Evolutionary conservation across 495 filamentous ascomycete species (phyloP), one percentile per base, ranked within the genome.

Genomic region (Pyronema domesticum): DNA sequence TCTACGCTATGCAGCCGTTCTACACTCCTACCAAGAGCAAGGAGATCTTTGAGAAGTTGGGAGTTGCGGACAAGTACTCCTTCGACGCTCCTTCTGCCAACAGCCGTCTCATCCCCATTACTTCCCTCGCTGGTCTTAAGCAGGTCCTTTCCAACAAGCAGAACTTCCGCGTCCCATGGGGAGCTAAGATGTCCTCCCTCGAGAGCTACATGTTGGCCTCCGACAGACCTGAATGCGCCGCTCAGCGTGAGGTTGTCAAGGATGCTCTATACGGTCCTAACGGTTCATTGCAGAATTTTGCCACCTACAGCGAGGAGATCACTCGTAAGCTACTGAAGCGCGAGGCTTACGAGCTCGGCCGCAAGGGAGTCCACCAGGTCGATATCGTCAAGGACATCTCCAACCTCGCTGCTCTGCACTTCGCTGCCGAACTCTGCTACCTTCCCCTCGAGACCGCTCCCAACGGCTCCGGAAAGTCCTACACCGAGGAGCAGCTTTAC

Each of bases 331-430:
- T 80, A 7, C 62, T 81, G 47, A 58, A 71, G 40, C 61, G 68
- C 15, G 71, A 74, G 35, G 71, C 70, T 5, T 73, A 73, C 58
- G 65, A 70, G 40, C 63, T 81, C n/a, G 75, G 72, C 4, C 70
- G 69, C 3, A 62, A 4, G 68, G 69, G 1, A 63, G 37, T 71
- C 46, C 75, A 75, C 44, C 80, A 84, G 55, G 72, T 78, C 47
- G 79, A 80, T 50, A 77, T 86, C 52, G 73, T 80, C 37, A 74
- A 82, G 59, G 61, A 59, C 61, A 65, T 85, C 43, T 75, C 75
- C 54, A 82, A 82, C 55, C 60, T 82, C 7, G 74, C 73, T 2
- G 74, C 78, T 46, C 71, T 77, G 46, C 75, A 81, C 53, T 77
- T 82, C 62, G 73, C 73, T 55, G 70, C 78, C 7, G 75, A 74